Evolutionary conservation across 345 rosid species (phyloP).

Genomic region (Lumnitzera racemosa): DNA sequence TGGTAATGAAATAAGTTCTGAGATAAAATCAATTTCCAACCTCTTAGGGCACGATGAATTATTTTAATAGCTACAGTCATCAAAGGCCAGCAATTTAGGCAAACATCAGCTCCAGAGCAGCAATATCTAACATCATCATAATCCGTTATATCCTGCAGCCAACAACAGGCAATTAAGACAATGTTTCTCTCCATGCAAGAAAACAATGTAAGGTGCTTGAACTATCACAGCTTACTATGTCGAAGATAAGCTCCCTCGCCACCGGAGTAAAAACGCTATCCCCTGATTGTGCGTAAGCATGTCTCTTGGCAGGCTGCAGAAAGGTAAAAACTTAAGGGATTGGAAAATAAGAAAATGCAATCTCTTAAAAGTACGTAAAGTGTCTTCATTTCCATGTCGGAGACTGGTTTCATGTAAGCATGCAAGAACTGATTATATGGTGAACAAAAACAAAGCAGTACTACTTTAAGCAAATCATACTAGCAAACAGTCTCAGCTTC

Average conservation of each 20-base stretch:
- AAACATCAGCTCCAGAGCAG: conserved; percentile 92
- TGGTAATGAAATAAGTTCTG: background rate
- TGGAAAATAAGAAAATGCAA: too few relatives aligned
- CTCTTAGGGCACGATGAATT: conserved; percentile 76
- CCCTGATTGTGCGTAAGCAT: conserved; percentile 66
- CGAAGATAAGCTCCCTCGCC: conserved; percentile 87
- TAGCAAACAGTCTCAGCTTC: too few relatives aligned
- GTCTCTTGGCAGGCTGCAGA: conserved; percentile 72
- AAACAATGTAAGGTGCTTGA: background rate
- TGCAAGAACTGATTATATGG: too few relatives aligned
- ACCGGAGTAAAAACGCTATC: conserved; percentile 75
- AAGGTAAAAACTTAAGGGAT: background rate
- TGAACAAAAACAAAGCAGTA: too few relatives aligned
- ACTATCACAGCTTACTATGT: conserved; percentile 49
- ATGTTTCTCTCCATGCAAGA: conserved; percentile 9
- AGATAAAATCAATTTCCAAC: conserved; percentile 20
- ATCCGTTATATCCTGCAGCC: conserved; percentile 65
- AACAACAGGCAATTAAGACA: conserved; percentile 4
- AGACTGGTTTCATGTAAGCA: too few relatives aligned
- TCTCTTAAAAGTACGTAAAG: too few relatives aligned
- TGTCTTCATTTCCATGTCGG: too few relatives aligned
- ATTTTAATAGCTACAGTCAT: conserved; percentile 61
- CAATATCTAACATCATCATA: conserved; percentile 87
- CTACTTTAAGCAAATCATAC: too few relatives aligned
- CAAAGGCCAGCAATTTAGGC: conserved; percentile 89